These are phyloP conservation scores for Trematosphaeria pertusa DNA, from an alignment of 2,329 filamentous ascomycete genomes.

Conservation along the genomic window DNA sequence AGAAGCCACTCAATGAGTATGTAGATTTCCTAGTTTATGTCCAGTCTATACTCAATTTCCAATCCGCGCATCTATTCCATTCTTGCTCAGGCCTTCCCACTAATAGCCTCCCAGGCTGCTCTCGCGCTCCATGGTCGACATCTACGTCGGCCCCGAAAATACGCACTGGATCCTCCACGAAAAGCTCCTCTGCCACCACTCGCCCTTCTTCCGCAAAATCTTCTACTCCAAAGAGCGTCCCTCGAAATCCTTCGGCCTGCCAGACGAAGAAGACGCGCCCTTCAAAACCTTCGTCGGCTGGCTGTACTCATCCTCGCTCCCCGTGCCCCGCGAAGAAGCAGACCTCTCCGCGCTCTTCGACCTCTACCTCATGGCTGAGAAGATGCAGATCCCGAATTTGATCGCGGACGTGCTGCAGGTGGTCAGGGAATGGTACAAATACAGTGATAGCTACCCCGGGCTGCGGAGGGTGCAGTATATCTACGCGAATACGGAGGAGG, in stretches of 20 bases:
- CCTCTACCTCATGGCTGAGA: slow-evolving; percentile 62
- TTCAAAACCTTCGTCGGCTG: slow-evolving; percentile 62
- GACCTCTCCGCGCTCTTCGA: slow-evolving; percentile 60
- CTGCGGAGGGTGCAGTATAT: slow-evolving; percentile 61
- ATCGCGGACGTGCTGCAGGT: slow-evolving; percentile 57
- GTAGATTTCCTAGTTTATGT: slow-evolving; percentile 9
- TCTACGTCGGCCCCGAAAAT: slow-evolving; percentile 62
- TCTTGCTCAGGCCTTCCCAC: neutral
- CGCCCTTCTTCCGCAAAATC: slow-evolving; percentile 60
- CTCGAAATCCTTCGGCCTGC: slow-evolving; percentile 55
- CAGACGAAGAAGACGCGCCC: slow-evolving; percentile 59
- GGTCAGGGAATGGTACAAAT: slow-evolving; percentile 60
- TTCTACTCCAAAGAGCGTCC: slow-evolving; percentile 52
- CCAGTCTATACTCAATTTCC: neutral
- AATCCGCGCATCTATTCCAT: neutral
- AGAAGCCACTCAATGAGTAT: slow-evolving; percentile 47
- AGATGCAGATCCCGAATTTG: slow-evolving; percentile 58
- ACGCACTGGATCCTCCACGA: slow-evolving; percentile 64
- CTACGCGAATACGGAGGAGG: slow-evolving; percentile 58
- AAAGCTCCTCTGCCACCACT: slow-evolving; percentile 62
- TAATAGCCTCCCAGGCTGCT: slow-evolving; percentile 52
- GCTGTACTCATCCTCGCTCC: slow-evolving; percentile 60
- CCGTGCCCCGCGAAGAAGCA: slow-evolving; percentile 56
- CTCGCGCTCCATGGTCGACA: slow-evolving; percentile 61
- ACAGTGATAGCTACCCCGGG: slow-evolving; percentile 60